Percentiles rank a stretch among this genome's conserved stretches.
Conservation (phyloP, 139 green algal genomes). For the Closterium sp. region DNA sequence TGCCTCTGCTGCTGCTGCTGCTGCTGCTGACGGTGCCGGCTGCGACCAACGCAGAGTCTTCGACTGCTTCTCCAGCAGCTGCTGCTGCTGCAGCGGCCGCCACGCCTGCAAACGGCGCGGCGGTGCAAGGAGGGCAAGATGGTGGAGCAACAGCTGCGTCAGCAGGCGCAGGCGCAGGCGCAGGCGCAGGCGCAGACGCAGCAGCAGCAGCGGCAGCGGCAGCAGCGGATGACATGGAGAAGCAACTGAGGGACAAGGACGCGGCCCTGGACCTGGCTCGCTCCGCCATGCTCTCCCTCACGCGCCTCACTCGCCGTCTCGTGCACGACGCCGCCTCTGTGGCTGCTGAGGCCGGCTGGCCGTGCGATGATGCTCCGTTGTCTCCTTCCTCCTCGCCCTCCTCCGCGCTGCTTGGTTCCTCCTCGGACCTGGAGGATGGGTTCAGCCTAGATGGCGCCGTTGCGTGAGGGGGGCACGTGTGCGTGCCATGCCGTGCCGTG, state of each 20-base stretch:
- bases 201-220: background rate
- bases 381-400: background rate
- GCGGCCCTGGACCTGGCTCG: slow-evolving; percentile 37
- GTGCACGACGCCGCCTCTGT: slow-evolving; percentile 13
- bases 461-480: background rate
- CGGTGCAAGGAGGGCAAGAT: background rate
- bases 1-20: background rate
- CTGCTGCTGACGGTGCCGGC: background rate
- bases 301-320: slow-evolving; percentile 16
- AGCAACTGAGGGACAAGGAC: slow-evolving; percentile 30
- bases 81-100: background rate
- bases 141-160: background rate
- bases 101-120: background rate
- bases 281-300: slow-evolving; percentile 32
- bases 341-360: background rate
- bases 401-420: background rate
- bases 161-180: background rate
- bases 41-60: background rate
- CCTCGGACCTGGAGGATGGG: background rate
- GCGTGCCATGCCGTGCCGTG: too few species aligned
- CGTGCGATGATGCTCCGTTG: background rate
- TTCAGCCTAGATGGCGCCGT: background rate
- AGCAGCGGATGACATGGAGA: slow-evolving; percentile 1
- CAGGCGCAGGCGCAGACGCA: background rate
- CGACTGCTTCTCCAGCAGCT: background rate